Evolutionary conservation across 306 rosid genomes (phyloP).

Genomic region (Abrus pulchellus): DNA sequence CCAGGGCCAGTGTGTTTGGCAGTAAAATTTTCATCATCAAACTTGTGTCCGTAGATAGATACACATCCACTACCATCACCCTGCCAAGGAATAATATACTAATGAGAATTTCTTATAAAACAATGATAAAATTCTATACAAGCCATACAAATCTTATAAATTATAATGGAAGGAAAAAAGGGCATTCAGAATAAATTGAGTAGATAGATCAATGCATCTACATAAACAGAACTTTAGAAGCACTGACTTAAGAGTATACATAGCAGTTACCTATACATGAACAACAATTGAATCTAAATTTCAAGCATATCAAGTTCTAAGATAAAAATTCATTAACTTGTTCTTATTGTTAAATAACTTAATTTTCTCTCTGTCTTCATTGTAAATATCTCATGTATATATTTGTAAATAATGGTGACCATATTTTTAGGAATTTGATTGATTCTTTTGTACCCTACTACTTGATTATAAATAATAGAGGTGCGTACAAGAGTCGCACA

Average conservation of each 20-base stretch:
- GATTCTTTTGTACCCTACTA: too few species aligned
- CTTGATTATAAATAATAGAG: too few species aligned
- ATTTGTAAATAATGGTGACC: too few species aligned
- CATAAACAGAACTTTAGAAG: background rate
- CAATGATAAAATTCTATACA: conserved; percentile 1
- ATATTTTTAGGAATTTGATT: too few species aligned
- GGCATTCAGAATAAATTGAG: background rate
- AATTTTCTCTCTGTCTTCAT: too few species aligned
- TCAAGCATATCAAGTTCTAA: conserved; percentile 12
- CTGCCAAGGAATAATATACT: conserved; percentile 57
- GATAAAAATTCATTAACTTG: background rate
- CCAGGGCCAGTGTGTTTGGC: conserved; percentile 99
- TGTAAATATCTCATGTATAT: too few species aligned
- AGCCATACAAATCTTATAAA: conserved; percentile 1
- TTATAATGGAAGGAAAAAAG: conserved; percentile 2
- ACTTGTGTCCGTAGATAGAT: conserved; percentile 88
- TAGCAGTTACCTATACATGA: background rate
- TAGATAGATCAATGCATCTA: background rate
- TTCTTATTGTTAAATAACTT: too few species aligned
- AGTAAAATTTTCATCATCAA: conserved; percentile 91
- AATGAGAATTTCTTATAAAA: conserved; percentile 22
- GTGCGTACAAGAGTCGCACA: too few species aligned
- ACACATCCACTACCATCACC: conserved; percentile 99
- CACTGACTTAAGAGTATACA: background rate
- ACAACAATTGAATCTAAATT: background rate